Evolutionary conservation across 2,329 filamentous ascomycete species (phyloP).

Genomic region (Pyricularia grisea): DNA sequence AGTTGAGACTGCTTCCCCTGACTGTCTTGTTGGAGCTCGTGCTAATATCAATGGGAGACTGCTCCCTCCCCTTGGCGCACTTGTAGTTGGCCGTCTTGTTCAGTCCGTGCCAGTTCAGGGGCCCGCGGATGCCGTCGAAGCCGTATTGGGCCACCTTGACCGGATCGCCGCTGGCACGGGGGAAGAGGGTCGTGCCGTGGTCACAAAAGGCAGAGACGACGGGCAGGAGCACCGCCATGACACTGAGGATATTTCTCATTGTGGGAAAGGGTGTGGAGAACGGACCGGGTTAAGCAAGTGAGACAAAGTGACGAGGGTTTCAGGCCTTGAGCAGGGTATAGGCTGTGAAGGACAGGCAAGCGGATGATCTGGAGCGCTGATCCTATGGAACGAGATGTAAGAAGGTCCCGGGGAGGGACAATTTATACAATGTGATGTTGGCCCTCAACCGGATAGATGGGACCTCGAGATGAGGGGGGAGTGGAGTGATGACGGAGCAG

Average conservation of each 20-base stretch:
- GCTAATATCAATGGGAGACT: slow-evolving; percentile 47
- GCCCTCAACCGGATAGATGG: not conserved
- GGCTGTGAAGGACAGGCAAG: not conserved
- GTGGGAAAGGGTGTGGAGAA: not conserved
- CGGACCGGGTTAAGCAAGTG: not conserved
- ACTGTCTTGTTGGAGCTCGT: slow-evolving; percentile 9
- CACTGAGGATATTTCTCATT: not conserved
- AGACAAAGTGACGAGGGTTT: not conserved
- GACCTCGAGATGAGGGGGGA: not conserved
- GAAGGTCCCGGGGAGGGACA: not conserved
- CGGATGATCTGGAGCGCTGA: not conserved
- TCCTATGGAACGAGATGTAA: not conserved
- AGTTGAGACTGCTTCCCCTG: slow-evolving; percentile 14
- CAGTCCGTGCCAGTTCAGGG: slow-evolving; percentile 42
- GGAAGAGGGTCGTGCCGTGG: slow-evolving; percentile 25
- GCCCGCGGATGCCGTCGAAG: slow-evolving; percentile 32
- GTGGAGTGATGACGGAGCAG: not conserved
- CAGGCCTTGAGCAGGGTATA: not conserved
- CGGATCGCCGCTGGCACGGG: slow-evolving; percentile 16
- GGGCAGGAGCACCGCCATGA: slow-evolving; percentile 2
- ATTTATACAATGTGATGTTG: not conserved
- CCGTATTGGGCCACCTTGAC: slow-evolving; percentile 24
- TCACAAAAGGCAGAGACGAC: slow-evolving; percentile 17
- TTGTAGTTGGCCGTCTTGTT: slow-evolving; percentile 27
- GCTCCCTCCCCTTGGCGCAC: slow-evolving; percentile 37